Percentiles rank a stretch among this genome's conserved stretches.
Conservation (phyloP, 257 asterid species). For the Coffea eugenioides region DNA sequence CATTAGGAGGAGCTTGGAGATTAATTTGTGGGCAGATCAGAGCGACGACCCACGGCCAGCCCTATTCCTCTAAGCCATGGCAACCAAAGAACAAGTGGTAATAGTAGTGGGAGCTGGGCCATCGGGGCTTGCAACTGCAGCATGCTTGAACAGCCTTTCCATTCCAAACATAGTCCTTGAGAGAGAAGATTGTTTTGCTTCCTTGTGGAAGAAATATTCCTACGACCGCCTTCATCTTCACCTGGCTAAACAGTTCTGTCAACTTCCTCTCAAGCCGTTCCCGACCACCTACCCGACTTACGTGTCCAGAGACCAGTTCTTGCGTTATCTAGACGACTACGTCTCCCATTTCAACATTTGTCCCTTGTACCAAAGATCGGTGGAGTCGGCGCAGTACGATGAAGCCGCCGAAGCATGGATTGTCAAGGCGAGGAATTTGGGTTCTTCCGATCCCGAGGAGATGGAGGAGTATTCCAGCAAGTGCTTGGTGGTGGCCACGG, state of each 20-base stretch:
- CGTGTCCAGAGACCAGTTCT: conserved; percentile 36
- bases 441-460: conserved; percentile 11
- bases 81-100: background rate
- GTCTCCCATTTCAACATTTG: conserved; percentile 40
- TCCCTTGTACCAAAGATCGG: conserved; percentile 40
- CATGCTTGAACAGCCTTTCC: conserved; percentile 42
- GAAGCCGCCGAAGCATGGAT: conserved; percentile 36
- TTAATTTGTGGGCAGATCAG: background rate
- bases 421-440: conserved; percentile 34
- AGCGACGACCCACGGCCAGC: background rate
- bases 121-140: conserved; percentile 76
- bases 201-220: conserved; percentile 67
- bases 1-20: background rate
- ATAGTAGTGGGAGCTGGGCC: conserved; percentile 66
- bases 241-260: conserved; percentile 50
- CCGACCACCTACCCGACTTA: conserved; percentile 50
- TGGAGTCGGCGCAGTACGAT: conserved; percentile 49
- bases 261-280: conserved; percentile 50
- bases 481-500: conserved; percentile 77
- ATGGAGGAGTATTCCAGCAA: conserved; percentile 43
- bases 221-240: conserved; percentile 84
- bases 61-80: background rate
- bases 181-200: conserved; percentile 64
- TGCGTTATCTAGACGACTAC: conserved; percentile 55
- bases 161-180: conserved; percentile 61